A percentile compares a stretch with the other conserved stretches of the same genome.
Evolutionary conservation across 805 yeast species (phyloP).

Genomic region (Saturnispora dispora): DNA sequence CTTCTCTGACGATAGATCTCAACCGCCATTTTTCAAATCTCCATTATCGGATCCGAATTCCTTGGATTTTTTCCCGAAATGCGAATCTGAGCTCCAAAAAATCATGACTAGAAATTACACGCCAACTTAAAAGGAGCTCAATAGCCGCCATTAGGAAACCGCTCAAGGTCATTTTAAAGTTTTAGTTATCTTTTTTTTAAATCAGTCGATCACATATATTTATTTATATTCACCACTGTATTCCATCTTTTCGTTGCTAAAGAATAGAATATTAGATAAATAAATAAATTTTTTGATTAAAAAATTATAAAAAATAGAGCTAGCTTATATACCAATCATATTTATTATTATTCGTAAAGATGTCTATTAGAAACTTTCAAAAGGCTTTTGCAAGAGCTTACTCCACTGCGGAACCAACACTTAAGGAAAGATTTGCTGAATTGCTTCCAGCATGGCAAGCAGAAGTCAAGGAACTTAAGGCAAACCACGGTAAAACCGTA

Average conservation of each 20-base stretch:
- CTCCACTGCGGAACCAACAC: slow-evolving; percentile 42
- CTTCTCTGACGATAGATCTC: not conserved
- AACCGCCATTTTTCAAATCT: not conserved
- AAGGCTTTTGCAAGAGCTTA: slow-evolving; percentile 29
- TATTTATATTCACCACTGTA: not conserved
- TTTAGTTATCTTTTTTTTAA: not conserved
- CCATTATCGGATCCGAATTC: not conserved
- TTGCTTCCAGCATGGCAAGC: slow-evolving; percentile 86
- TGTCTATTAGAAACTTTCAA: slow-evolving; percentile 25
- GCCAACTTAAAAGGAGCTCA: not conserved
- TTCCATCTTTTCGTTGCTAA: not conserved
- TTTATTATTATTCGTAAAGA: not conserved
- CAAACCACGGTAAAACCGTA: slow-evolving; percentile 78
- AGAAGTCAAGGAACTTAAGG: slow-evolving; percentile 81
- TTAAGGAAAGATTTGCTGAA: slow-evolving; percentile 91
- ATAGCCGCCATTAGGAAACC: not conserved
- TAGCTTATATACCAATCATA: not conserved
- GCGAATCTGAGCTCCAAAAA: not conserved
- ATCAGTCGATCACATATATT: not conserved
- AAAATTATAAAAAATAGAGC: not conserved
- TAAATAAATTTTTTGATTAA: not conserved
- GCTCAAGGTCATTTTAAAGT: no score
- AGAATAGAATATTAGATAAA: not conserved
- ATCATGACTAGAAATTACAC: not conserved
- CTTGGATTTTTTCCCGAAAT: not conserved